These are phyloP conservation scores for Salix arbutifolia DNA, from an alignment of 345 rosid genomes.

Conservation along the genomic window DNA sequence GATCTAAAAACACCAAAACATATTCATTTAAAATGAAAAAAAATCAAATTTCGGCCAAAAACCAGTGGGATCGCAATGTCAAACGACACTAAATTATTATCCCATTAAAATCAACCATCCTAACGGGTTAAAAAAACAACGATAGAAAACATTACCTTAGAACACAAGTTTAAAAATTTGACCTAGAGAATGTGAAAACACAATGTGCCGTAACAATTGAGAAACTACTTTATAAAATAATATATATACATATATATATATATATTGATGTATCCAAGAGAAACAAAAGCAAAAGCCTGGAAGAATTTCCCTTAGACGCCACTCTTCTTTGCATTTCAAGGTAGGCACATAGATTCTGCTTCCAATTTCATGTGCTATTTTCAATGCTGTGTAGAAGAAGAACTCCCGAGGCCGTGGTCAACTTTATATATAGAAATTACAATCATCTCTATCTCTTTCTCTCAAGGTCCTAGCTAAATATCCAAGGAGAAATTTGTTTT, in stretches of 20 bases:
- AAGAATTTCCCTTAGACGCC: constrained; percentile 18
- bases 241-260: too few species aligned
- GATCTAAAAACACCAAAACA: too few species aligned
- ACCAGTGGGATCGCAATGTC: too few species aligned
- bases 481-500: too few species aligned
- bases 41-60: too few species aligned
- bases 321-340: constrained; percentile 22
- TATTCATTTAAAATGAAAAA: too few species aligned
- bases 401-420: too few species aligned
- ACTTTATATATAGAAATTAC: too few species aligned
- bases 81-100: neutral
- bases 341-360: neutral
- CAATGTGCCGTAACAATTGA: neutral
- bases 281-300: neutral
- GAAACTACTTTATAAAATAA: neutral
- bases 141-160: neutral
- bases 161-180: neutral
- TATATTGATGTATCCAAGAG: neutral
- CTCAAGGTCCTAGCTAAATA: too few species aligned
- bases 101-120: neutral
- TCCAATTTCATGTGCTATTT: too few species aligned
- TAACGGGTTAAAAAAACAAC: neutral
- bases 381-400: too few species aligned
- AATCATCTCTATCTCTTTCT: too few species aligned
- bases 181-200: neutral